Base-by-base conservation (phyloP, 768 basidiomycete genomes). In the Hericium rajendrae region DNA sequence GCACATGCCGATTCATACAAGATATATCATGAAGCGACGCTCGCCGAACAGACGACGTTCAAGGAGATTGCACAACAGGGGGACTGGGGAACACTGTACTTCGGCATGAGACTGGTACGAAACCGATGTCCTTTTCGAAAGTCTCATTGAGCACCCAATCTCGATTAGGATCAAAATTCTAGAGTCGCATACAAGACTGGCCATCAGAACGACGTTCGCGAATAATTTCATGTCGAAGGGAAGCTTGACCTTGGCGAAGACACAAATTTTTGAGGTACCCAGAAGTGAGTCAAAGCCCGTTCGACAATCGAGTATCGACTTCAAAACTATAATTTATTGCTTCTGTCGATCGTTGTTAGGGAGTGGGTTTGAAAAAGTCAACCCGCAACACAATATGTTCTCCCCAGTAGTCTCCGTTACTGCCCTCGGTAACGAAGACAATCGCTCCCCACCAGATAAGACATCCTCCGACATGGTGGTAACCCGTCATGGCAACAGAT, bases 141-240 rank as follows among this genome's bases (percentile, higher is more conserved):
- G 9, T 32, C 32, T 22, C 22, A 38, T 32, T 32, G 32, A 18
- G 11, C 20, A 37, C 52, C 51, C 38, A 53, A 2, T 6, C 28
- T 53, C 6, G 20, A 18, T n/a, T 52, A 16, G 15, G 20, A 38
- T 20, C 62, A 61, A 59, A 54, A 3, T 24, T 5, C 8, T 32
- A 40, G 10, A 16, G 18, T 62, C 37, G 59, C 66, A 1, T 64
- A 59, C 43, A 59, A 60, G 39, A 55, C 56, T 15, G 62, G 46
- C 12, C 11, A 0, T 1, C 65, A 64, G 49, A 10, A 13, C 0
- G 39, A 2, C 22, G 58, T 50, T 38, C 64, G 68, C 5, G 51
- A 53, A 32, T 48, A 61, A 6, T 71, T 70, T 54, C 5, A 24
- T 2, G n/a, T 0, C 2, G 38, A 43, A 6, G 69, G 68, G 2